A percentile compares a stretch with the other conserved stretches of the same genome.
Conservation (phyloP, 2,329 filamentous ascomycete species). For the Aspergillus tamarii region DNA sequence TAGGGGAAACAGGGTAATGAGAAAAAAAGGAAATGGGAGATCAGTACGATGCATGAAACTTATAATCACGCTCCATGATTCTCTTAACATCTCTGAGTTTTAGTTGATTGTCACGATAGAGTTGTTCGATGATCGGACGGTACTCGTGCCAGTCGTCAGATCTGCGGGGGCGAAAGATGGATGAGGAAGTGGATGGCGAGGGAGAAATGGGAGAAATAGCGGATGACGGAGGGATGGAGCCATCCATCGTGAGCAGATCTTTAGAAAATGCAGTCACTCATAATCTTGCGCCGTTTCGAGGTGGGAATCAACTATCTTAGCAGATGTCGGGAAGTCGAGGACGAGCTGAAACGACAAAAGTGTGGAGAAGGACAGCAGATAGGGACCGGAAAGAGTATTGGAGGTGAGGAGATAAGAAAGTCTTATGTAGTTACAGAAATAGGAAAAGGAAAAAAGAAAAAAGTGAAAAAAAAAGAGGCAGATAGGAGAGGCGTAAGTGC, state of each 20-base stretch:
- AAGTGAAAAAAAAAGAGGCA: neutral
- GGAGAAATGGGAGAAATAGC: slow-evolving; percentile 22
- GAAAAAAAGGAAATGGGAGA: slow-evolving; percentile 13
- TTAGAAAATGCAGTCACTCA: slow-evolving; percentile 18
- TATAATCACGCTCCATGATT: slow-evolving; percentile 41
- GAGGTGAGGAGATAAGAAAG: neutral
- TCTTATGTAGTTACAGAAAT: neutral
- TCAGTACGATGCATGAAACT: slow-evolving; percentile 40
- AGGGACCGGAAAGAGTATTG: neutral
- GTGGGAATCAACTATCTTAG: slow-evolving; percentile 13
- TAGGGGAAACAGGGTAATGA: neutral
- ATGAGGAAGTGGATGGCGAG: slow-evolving; percentile 21
- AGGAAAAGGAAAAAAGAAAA: neutral
- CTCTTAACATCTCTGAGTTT: slow-evolving; percentile 41
- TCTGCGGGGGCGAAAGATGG: slow-evolving; percentile 38
- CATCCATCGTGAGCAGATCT: slow-evolving; percentile 27
- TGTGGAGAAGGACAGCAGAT: slow-evolving; percentile 2
- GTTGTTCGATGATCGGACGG: slow-evolving; percentile 38
- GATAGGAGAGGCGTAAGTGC: slow-evolving; percentile 4
- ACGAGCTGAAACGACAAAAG: slow-evolving; percentile 1
- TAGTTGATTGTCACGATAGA: slow-evolving; percentile 40
- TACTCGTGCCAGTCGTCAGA: slow-evolving; percentile 43
- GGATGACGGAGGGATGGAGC: slow-evolving; percentile 27
- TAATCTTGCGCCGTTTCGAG: slow-evolving; percentile 22
- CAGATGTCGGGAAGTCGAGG: slow-evolving; percentile 14